Evolutionary conservation across 169 alveolate species (phyloP).

Genomic region (Eimeria acervulina): DNA sequence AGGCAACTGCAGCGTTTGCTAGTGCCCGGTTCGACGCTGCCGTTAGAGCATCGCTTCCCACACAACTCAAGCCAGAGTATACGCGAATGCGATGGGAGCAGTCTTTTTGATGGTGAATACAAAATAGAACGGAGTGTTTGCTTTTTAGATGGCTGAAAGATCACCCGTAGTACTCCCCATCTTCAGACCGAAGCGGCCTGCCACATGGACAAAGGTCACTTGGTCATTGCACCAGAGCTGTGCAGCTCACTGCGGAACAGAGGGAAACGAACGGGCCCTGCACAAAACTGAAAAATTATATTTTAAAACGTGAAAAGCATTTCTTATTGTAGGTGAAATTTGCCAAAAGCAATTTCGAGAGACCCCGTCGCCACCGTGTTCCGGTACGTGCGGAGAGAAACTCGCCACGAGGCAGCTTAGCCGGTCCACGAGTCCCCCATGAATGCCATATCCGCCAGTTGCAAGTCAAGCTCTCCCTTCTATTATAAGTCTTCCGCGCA

Average conservation of each 20-base stretch:
- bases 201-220: constrained; percentile 21
- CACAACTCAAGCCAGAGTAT: neutral
- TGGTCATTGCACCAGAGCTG: neutral
- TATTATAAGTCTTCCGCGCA: neutral
- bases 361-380: neutral
- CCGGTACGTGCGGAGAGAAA: neutral
- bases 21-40: neutral
- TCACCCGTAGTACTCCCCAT: too few species aligned
- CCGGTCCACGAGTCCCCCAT: neutral
- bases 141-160: neutral
- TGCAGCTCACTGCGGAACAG: neutral
- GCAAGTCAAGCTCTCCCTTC: neutral
- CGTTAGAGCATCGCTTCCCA: neutral
- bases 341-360: neutral
- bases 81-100: neutral
- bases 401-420: neutral
- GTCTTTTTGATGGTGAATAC: neutral
- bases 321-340: neutral
- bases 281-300: neutral
- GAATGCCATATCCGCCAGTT: neutral
- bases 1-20: neutral
- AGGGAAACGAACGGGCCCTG: neutral
- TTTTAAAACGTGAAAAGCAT: too few species aligned
- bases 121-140: neutral
- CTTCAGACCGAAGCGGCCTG: neutral